Conservation (phyloP, 495 filamentous ascomycete genomes). For the Penicillium lagena region DNA sequence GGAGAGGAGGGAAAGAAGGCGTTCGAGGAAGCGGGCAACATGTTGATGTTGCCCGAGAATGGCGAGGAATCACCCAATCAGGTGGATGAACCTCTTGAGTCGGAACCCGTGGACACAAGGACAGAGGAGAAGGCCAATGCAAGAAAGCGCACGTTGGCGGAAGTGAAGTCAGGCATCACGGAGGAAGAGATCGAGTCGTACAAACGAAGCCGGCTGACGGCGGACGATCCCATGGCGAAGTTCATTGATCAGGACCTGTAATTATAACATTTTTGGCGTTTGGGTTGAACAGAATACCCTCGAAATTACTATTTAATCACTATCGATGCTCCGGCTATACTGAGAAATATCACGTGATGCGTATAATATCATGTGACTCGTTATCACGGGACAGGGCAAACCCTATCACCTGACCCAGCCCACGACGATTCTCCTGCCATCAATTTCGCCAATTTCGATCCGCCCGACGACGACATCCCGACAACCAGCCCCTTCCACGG, state of each 20-base stretch:
- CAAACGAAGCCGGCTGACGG: conserved; percentile 59
- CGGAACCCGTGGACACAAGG: conserved; percentile 22
- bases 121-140: conserved; percentile 22
- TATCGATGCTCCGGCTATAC: no score
- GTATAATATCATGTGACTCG: neutral
- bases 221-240: conserved; percentile 81
- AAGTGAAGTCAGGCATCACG: conserved; percentile 64
- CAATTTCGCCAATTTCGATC: conserved; percentile 25
- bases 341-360: no score
- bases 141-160: conserved; percentile 66
- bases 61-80: conserved; percentile 13
- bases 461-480: conserved; percentile 42
- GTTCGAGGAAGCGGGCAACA: conserved; percentile 58
- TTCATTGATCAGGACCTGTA: conserved; percentile 54
- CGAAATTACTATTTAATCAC: neutral
- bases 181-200: conserved; percentile 83
- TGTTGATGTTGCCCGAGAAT: conserved; percentile 38
- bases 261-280: conserved; percentile 12
- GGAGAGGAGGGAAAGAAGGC: conserved; percentile 76
- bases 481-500: conserved; percentile 46
- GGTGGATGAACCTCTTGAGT: conserved; percentile 20
- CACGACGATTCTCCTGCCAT: no score
- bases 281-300: conserved; percentile 20
- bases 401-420: conserved; percentile 31
- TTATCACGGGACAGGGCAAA: conserved; percentile 29